phyloP scores from a whole-genome alignment of 2,329 filamentous ascomycete species.

The Colletotrichum graminicola region DNA sequence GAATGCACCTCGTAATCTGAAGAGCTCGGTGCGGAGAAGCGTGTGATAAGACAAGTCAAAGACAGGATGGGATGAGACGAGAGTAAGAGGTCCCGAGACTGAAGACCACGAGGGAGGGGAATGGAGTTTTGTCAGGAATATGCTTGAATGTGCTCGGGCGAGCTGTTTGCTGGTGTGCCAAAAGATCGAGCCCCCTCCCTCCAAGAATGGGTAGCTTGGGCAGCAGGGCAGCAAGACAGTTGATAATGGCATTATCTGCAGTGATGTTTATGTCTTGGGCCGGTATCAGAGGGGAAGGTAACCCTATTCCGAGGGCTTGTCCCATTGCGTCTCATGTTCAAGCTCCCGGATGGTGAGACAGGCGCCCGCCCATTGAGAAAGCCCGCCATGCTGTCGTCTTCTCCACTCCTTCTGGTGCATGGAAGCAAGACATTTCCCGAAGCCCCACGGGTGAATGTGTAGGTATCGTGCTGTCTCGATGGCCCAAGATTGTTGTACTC shows the following conservation, averaged over 20 bases:
- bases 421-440: not conserved
- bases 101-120: not conserved
- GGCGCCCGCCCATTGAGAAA: conserved; percentile 3
- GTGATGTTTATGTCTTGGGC: not conserved
- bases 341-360: conserved; percentile 41
- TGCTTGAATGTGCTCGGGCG: conserved; percentile 14
- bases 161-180: conserved; percentile 8
- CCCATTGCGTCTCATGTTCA: conserved; percentile 17
- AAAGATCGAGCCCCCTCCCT: not conserved
- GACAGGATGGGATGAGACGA: conserved; percentile 17
- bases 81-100: conserved; percentile 9
- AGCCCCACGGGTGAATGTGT: not conserved
- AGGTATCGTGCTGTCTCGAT: not conserved
- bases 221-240: not conserved
- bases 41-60: conserved; percentile 17
- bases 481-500: not conserved
- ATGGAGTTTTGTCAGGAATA: not conserved
- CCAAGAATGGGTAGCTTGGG: not conserved
- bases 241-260: conserved; percentile 38
- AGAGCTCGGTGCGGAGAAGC: conserved; percentile 4
- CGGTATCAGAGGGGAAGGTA: conserved; percentile 4
- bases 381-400: conserved; percentile 13
- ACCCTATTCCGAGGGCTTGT: conserved; percentile 16
- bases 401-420: conserved; percentile 21
- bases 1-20: conserved; percentile 15